Percentiles rank a stretch among this genome's conserved stretches.
Conservation (phyloP, 2,329 filamentous ascomycete species). For the Fusarium sublunatum region DNA sequence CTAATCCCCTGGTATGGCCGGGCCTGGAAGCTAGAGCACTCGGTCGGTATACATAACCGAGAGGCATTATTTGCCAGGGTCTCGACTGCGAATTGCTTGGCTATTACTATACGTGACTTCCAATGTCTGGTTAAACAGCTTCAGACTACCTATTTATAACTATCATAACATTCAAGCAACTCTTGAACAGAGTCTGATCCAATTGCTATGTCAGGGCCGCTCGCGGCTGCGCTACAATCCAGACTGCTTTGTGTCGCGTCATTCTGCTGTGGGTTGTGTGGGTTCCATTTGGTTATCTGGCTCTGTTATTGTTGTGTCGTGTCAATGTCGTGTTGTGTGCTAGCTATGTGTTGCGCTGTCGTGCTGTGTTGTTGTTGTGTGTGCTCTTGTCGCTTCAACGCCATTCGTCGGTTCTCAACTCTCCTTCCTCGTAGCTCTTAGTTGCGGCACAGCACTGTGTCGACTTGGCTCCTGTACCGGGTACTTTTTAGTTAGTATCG, state of each 20-base stretch:
- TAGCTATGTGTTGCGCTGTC: slow-evolving; percentile 41
- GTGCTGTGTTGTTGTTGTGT: slow-evolving; percentile 42
- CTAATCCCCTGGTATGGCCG: slow-evolving; percentile 6
- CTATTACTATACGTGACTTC: neutral
- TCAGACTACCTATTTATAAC: slow-evolving; percentile 9
- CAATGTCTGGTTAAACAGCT: neutral
- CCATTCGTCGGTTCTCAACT: slow-evolving; percentile 30
- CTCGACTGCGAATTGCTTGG: slow-evolving; percentile 17
- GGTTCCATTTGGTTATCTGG: slow-evolving; percentile 25
- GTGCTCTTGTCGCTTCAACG: slow-evolving; percentile 36
- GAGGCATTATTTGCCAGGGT: slow-evolving; percentile 10
- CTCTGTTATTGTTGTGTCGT: slow-evolving; percentile 40
- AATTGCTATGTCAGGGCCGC: slow-evolving; percentile 24
- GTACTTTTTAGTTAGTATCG: slow-evolving; percentile 26
- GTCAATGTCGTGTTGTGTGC: slow-evolving; percentile 41
- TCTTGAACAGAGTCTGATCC: neutral
- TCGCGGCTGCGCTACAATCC: slow-evolving; percentile 28
- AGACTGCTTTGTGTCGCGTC: slow-evolving; percentile 34
- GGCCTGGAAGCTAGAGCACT: too few relatives aligned
- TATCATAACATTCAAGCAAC: neutral
- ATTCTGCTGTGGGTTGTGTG: slow-evolving; percentile 29
- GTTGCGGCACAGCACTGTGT: slow-evolving; percentile 44
- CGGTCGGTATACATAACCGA: slow-evolving; percentile 11
- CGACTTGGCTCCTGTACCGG: slow-evolving; percentile 28
- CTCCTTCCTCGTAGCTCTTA: slow-evolving; percentile 38